These are phyloP conservation scores for Pulveroboletus sp. DNA, from an alignment of 768 basidiomycete species.

Conservation along the genomic window DNA sequence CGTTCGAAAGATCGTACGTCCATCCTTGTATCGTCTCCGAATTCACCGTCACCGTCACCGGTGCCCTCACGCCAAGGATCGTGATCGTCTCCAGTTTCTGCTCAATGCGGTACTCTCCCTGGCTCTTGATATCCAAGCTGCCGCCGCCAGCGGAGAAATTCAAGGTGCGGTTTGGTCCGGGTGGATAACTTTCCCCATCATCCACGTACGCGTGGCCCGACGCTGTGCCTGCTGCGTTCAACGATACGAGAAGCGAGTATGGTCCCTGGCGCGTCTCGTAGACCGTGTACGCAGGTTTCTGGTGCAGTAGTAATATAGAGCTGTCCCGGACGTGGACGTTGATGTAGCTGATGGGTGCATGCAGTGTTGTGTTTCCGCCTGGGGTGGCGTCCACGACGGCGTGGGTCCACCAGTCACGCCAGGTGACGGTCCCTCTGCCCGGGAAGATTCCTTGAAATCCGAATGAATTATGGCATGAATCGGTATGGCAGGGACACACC, in stretches of 20 bases:
- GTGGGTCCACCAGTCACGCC: conserved; percentile 77
- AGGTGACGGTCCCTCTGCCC: conserved; percentile 46
- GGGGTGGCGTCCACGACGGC: conserved; percentile 43
- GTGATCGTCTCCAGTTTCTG: conserved; percentile 53
- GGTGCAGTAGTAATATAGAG: conserved; percentile 61
- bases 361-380: conserved; percentile 46
- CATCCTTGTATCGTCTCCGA: conserved; percentile 27
- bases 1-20: conserved; percentile 37
- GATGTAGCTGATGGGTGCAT: conserved; percentile 73
- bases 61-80: conserved; percentile 53
- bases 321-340: conserved; percentile 75
- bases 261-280: conserved; percentile 62
- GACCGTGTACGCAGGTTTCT: conserved; percentile 63
- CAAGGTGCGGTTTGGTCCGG: neutral
- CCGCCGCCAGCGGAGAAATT: neutral
- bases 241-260: conserved; percentile 61
- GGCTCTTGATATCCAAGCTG: conserved; percentile 37
- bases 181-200: conserved; percentile 45
- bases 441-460: conserved; percentile 41
- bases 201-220: conserved; percentile 65
- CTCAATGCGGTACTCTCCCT: conserved; percentile 31
- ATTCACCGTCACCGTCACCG: conserved; percentile 36
- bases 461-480: neutral
- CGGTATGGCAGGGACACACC: conserved; percentile 36
- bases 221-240: conserved; percentile 45